A percentile compares a stretch with the other conserved stretches of the same genome.
These are phyloP conservation scores for Phytophthora agathidicida DNA, from an alignment of 352 stramenopile species.

Conservation along the genomic window DNA sequence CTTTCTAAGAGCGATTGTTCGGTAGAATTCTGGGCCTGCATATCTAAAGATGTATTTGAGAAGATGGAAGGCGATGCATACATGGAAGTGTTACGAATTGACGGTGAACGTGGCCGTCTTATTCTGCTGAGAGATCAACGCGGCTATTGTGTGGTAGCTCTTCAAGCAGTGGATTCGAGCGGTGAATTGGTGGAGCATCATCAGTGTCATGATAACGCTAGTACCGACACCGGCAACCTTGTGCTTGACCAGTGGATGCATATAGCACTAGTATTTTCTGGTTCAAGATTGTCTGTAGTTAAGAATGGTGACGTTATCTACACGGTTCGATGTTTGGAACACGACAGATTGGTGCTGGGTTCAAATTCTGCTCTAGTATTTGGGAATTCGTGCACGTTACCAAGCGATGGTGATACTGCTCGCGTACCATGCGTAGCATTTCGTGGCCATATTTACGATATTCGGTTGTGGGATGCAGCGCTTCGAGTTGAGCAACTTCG, in stretches of 20 bases:
- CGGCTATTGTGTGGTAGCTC: constrained; percentile 16
- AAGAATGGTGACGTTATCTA: constrained; percentile 45
- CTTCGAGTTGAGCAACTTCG: constrained; percentile 60
- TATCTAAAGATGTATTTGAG: constrained; percentile 17
- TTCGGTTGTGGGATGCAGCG: constrained; percentile 67
- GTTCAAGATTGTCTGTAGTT: constrained; percentile 40
- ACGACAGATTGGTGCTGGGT: constrained; percentile 7
- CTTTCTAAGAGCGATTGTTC: constrained; percentile 47
- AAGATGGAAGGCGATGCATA: not conserved
- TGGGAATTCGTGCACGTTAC: constrained; percentile 10
- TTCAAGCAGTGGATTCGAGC: constrained; percentile 11
- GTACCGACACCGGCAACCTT: constrained; percentile 6
- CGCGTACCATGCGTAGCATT: constrained; percentile 13
- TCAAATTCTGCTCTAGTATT: constrained; percentile 22
- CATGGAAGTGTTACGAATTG: constrained; percentile 39
- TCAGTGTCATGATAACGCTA: not conserved
- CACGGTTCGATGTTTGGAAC: constrained; percentile 4
- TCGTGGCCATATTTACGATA: constrained; percentile 54
- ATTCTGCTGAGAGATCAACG: constrained; percentile 22
- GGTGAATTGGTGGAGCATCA: constrained; percentile 6
- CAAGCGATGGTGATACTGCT: not conserved
- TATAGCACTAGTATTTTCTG: constrained; percentile 54
- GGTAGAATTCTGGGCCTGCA: constrained; percentile 59
- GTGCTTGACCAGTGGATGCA: constrained; percentile 52
- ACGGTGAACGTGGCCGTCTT: constrained; percentile 2